A percentile compares a stretch with the other conserved stretches of the same genome.
These are phyloP conservation scores for Alternaria infectoria DNA, from an alignment of 2,329 filamentous ascomycete genomes.

Conservation along the genomic window DNA sequence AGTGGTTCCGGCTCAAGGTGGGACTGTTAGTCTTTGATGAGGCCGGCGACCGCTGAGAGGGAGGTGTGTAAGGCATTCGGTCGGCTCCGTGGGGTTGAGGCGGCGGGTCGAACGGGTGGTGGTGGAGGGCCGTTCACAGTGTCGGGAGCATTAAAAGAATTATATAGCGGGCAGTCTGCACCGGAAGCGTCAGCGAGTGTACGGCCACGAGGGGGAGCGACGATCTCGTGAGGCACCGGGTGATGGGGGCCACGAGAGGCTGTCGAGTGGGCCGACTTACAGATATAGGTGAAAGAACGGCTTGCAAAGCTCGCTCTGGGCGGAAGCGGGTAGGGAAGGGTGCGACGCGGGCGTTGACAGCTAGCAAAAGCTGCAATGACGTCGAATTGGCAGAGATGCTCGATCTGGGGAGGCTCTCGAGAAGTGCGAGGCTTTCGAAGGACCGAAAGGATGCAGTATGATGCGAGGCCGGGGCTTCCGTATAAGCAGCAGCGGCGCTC, in stretches of 20 bases:
- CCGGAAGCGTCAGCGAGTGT: constrained; percentile 14
- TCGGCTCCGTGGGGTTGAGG: constrained; percentile 42
- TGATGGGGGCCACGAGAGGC: not conserved
- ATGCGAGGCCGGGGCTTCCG: constrained; percentile 40
- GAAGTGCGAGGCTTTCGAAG: constrained; percentile 20
- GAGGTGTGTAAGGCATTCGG: constrained; percentile 88
- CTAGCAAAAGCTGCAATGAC: constrained; percentile 44
- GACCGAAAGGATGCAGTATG: constrained; percentile 20
- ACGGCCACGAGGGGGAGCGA: constrained; percentile 1
- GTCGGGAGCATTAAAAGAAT: constrained; percentile 52
- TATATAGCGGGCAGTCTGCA: constrained; percentile 25
- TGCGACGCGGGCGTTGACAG: constrained; percentile 26
- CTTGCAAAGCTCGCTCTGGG: constrained; percentile 21
- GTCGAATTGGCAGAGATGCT: constrained; percentile 29
- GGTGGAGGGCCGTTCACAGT: constrained; percentile 38
- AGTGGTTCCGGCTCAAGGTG: constrained; percentile 57
- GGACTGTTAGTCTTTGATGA: constrained; percentile 62
- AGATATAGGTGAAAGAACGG: constrained; percentile 26
- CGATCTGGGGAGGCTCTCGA: constrained; percentile 17
- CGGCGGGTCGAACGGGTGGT: constrained; percentile 43
- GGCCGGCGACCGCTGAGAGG: constrained; percentile 68
- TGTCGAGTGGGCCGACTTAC: constrained; percentile 12
- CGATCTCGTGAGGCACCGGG: not conserved
- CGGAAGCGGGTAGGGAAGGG: constrained; percentile 2
- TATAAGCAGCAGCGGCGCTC: constrained; percentile 16